phyloP scores from a whole-genome alignment of 768 basidiomycete genomes.

The Suillus variegatus region DNA sequence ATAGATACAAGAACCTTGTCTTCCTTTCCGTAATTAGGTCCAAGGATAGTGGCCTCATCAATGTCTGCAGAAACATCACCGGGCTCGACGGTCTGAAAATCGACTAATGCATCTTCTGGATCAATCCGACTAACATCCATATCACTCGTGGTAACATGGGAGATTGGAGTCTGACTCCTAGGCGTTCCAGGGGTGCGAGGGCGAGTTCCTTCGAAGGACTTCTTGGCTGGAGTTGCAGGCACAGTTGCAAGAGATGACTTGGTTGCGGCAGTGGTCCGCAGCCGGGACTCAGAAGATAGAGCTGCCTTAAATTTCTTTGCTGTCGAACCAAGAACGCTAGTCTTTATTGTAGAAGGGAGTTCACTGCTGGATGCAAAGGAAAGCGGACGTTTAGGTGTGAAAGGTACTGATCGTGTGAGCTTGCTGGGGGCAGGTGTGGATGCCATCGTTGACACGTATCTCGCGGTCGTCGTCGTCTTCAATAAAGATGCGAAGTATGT shows the following conservation, averaged over 20 bases:
- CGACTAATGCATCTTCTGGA: conserved; percentile 74
- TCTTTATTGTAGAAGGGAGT: conserved; percentile 37
- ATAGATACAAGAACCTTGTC: conserved; percentile 89
- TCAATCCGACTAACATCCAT: conserved; percentile 79
- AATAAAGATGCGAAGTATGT: not conserved
- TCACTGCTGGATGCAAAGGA: conserved; percentile 38
- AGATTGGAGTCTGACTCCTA: conserved; percentile 49
- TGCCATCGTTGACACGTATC: conserved; percentile 4
- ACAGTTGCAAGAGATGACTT: conserved; percentile 45
- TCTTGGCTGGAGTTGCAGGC: conserved; percentile 56
- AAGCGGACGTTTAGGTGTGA: conserved; percentile 57
- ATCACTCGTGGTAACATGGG: conserved; percentile 52
- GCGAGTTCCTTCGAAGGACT: conserved; percentile 36
- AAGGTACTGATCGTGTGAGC: conserved; percentile 43
- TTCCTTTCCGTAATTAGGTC: conserved; percentile 61
- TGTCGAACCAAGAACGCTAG: conserved; percentile 38
- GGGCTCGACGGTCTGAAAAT: conserved; percentile 69
- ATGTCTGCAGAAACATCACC: conserved; percentile 70
- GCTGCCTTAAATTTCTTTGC: conserved; percentile 71
- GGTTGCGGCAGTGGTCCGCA: conserved; percentile 20
- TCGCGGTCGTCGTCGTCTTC: conserved; percentile 10
- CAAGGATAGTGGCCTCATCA: conserved; percentile 53
- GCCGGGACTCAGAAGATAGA: conserved; percentile 47
- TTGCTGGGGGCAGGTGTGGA: conserved; percentile 36
- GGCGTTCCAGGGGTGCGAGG: conserved; percentile 60